Evolutionary conservation across 345 rosid species (phyloP).

Genomic region (Arabis hirsuta): DNA sequence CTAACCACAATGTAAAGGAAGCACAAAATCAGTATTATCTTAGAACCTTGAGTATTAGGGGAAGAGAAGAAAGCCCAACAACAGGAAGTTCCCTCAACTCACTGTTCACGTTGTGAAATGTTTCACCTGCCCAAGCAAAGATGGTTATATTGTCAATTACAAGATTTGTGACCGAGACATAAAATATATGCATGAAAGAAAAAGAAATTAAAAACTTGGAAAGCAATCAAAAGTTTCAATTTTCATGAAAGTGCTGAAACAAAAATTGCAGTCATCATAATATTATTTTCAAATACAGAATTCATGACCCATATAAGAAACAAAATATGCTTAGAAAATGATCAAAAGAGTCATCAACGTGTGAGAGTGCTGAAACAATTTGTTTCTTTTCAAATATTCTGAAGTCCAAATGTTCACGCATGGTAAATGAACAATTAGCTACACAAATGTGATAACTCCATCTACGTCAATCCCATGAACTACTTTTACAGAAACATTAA

Average conservation of each 20-base stretch:
- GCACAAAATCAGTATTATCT: constrained; percentile 32
- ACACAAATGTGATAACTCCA: constrained; percentile 15
- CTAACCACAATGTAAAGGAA: constrained; percentile 24
- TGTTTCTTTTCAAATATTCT: constrained; percentile 4
- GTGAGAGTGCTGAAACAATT: constrained; percentile 18
- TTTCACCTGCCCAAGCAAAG: constrained; percentile 56
- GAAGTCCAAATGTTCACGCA: constrained; percentile 15
- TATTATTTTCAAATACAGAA: neutral
- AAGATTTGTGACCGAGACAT: constrained; percentile 6
- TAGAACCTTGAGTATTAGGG: constrained; percentile 76
- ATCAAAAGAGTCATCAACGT: constrained; percentile 15
- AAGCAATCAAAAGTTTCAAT: constrained; percentile 24
- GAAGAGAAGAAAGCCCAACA: constrained; percentile 77
- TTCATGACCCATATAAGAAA: constrained; percentile 12
- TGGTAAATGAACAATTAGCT: constrained; percentile 18
- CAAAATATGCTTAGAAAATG: neutral
- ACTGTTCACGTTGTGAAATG: constrained; percentile 63
- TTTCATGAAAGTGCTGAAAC: constrained; percentile 2
- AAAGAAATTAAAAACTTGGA: neutral
- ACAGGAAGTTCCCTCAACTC: constrained; percentile 82
- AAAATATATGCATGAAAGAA: neutral
- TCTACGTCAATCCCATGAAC: neutral
- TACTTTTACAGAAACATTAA: neutral
- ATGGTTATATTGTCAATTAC: constrained; percentile 23
- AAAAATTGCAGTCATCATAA: constrained; percentile 12